These are phyloP conservation scores for Liquidambar formosana DNA, from an alignment of 164 flowering plant genomes.

Conservation along the genomic window DNA sequence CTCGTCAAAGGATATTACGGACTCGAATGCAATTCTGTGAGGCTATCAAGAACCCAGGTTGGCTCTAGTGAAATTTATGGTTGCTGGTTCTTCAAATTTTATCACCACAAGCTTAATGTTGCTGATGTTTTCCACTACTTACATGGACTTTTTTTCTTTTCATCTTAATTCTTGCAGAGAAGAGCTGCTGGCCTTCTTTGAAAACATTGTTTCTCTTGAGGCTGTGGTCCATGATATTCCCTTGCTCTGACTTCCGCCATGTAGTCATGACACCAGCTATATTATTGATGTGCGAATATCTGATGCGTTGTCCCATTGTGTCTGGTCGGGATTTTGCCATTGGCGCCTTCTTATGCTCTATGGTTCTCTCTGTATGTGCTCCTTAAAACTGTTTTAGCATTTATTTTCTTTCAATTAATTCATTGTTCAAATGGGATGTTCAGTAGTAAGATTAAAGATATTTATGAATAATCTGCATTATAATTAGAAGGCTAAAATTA, in stretches of 20 bases:
- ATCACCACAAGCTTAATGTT: not conserved
- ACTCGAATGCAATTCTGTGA: constrained; percentile 66
- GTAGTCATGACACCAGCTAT: constrained; percentile 89
- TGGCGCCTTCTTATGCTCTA: constrained; percentile 83
- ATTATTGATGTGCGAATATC: constrained; percentile 87
- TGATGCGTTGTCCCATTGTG: constrained; percentile 83
- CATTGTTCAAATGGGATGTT: not conserved
- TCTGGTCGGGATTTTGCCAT: constrained; percentile 75
- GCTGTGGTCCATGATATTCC: constrained; percentile 93
- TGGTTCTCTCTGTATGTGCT: constrained; percentile 76
- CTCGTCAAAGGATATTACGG: constrained; percentile 67
- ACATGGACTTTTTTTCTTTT: not conserved
- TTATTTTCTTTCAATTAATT: not conserved
- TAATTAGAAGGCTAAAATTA: too few relatives aligned
- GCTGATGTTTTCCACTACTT: constrained; percentile 5
- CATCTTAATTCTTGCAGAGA: constrained; percentile 40
- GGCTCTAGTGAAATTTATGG: constrained; percentile 3
- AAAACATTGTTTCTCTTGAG: constrained; percentile 81
- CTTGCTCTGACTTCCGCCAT: constrained; percentile 96
- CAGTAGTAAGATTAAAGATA: not conserved
- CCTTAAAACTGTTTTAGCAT: not conserved
- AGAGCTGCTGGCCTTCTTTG: constrained; percentile 83
- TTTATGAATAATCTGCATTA: too few relatives aligned
- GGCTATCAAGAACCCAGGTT: constrained; percentile 70
- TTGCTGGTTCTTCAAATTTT: constrained; percentile 10